Evolutionary conservation across 1,284 basidiomycete species (phyloP).

Genomic region (Coriolopsis trogii): DNA sequence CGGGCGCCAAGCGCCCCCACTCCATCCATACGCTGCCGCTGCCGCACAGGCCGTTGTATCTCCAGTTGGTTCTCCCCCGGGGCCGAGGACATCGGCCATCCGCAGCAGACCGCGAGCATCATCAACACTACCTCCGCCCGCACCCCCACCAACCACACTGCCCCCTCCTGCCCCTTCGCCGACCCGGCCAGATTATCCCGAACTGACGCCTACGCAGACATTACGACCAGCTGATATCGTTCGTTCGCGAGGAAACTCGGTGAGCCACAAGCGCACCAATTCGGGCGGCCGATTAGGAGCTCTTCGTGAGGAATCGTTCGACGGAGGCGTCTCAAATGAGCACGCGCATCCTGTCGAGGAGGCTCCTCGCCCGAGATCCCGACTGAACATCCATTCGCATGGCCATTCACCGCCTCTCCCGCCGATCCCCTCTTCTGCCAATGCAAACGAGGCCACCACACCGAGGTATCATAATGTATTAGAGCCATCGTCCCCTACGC

Average conservation of each 20-base stretch:
- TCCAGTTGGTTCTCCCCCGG: constrained; percentile 12
- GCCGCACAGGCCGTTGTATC: constrained; percentile 19
- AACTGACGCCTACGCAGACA: constrained; percentile 27
- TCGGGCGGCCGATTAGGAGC: constrained; percentile 61
- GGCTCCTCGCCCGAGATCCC: constrained; percentile 26
- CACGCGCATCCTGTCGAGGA: constrained; percentile 28
- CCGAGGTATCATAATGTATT: constrained; percentile 33
- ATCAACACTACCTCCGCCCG: constrained; percentile 64
- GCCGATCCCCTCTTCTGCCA: constrained; percentile 59
- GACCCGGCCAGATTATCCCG: constrained; percentile 32
- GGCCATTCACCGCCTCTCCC: constrained; percentile 65
- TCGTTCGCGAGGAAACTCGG: constrained; percentile 50
- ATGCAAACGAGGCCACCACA: constrained; percentile 36
- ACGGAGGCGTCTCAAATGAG: constrained; percentile 14
- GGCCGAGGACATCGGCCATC: constrained; percentile 24
- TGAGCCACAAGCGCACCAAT: constrained; percentile 55
- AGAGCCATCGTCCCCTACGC: constrained; percentile 20
- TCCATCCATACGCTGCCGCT: constrained; percentile 34
- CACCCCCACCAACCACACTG: constrained; percentile 63
- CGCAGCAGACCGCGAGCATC: constrained; percentile 50
- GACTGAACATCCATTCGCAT: constrained; percentile 13
- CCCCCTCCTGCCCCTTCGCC: constrained; percentile 63
- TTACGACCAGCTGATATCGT: constrained; percentile 39
- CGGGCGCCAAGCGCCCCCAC: constrained; percentile 19
- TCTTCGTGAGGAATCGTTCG: constrained; percentile 61